Evolutionary conservation across 1,284 basidiomycete species (phyloP).

Genomic region (Golubevia pallescens): DNA sequence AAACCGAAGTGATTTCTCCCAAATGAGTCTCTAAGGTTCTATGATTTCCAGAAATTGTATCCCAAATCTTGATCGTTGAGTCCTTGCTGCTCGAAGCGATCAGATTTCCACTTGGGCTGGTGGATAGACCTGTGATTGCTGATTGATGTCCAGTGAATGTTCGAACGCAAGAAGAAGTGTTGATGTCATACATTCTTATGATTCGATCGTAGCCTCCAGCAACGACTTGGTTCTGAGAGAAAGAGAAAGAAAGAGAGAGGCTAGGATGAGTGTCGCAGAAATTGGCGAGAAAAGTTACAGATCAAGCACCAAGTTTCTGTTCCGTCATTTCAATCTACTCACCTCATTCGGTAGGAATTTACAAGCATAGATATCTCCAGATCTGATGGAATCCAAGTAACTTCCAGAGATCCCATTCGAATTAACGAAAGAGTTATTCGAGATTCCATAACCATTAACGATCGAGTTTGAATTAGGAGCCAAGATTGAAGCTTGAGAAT

Average conservation of each 20-base stretch:
- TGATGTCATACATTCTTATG: slow-evolving; percentile 66
- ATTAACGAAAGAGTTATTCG: too few relatives aligned
- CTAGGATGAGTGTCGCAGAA: not conserved
- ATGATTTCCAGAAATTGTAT: slow-evolving; percentile 67
- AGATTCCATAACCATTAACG: too few relatives aligned
- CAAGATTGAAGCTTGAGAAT: slow-evolving; percentile 38
- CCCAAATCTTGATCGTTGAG: slow-evolving; percentile 67
- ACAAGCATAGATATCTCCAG: slow-evolving; percentile 67
- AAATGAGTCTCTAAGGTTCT: slow-evolving; percentile 66
- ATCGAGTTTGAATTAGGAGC: slow-evolving; percentile 44
- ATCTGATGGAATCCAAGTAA: not conserved
- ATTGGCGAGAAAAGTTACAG: not conserved
- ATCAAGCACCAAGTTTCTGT: slow-evolving; percentile 23
- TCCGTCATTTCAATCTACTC: slow-evolving; percentile 1
- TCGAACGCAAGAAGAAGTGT: slow-evolving; percentile 65
- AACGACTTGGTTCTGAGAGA: slow-evolving; percentile 59
- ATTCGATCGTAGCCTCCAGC: slow-evolving; percentile 68
- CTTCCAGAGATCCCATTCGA: not conserved
- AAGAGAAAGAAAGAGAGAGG: not conserved
- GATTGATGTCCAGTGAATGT: slow-evolving; percentile 68
- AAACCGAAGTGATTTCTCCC: slow-evolving; percentile 67
- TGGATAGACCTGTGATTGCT: slow-evolving; percentile 66
- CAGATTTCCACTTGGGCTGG: slow-evolving; percentile 66
- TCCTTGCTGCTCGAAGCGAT: slow-evolving; percentile 67
- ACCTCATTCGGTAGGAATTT: slow-evolving; percentile 65